Percentiles rank a stretch among this genome's conserved stretches.
These are phyloP conservation scores for Phytopythium aichiense DNA, from an alignment of 352 stramenopile genomes.

Conservation along the genomic window DNA sequence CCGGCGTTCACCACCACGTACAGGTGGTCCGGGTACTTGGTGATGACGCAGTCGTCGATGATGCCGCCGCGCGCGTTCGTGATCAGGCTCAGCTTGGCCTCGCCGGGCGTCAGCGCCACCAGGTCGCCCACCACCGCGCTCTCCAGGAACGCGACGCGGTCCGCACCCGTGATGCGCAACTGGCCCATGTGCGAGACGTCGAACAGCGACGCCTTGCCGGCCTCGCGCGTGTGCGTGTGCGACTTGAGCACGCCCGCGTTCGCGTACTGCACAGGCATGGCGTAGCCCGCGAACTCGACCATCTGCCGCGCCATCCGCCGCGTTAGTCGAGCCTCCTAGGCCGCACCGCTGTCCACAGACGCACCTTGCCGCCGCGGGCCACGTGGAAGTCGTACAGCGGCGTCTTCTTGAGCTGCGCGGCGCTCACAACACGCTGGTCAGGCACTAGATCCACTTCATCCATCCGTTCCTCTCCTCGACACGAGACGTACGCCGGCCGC, in stretches of 20 bases:
- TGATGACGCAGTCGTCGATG: slow-evolving; percentile 98
- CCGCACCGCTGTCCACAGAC: neutral
- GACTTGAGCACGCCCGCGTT: slow-evolving; percentile 95
- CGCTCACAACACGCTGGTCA: neutral
- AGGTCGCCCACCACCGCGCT: slow-evolving; percentile 95
- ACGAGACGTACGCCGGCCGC: neutral
- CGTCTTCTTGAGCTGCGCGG: slow-evolving; percentile 68
- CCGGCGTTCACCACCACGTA: slow-evolving; percentile 98
- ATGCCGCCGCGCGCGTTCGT: slow-evolving; percentile 96
- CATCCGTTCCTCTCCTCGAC: too few relatives aligned
- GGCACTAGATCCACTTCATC: too few relatives aligned
- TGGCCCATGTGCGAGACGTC: slow-evolving; percentile 99
- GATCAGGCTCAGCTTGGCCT: slow-evolving; percentile 93
- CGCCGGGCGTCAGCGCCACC: slow-evolving; percentile 70
- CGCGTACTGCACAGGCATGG: slow-evolving; percentile 96
- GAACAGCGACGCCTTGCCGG: slow-evolving; percentile 90
- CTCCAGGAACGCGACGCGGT: slow-evolving; percentile 95
- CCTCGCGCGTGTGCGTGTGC: slow-evolving; percentile 75
- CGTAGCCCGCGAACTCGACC: slow-evolving; percentile 96
- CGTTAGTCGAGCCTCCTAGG: neutral
- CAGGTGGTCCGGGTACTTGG: slow-evolving; percentile 91
- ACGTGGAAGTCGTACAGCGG: slow-evolving; percentile 77
- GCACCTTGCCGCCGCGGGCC: slow-evolving; percentile 61
- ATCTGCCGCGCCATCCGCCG: slow-evolving; percentile 41
- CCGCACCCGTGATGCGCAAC: slow-evolving; percentile 89